Base-by-base conservation (phyloP, 306 rosid genomes). In the Arachis hypogaea region DNA sequence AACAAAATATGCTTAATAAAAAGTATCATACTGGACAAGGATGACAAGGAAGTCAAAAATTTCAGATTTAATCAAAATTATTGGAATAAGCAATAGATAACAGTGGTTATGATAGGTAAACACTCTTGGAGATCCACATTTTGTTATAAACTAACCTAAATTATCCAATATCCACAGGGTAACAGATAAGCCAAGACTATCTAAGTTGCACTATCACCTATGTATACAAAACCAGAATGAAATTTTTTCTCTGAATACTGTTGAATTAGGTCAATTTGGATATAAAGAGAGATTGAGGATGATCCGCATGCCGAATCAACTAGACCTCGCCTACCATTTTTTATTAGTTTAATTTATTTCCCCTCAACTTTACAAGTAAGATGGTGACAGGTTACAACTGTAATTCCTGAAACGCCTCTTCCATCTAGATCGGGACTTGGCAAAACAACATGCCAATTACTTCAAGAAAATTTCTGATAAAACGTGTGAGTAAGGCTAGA, bases 91-190 rank as follows among this genome's bases (percentile, higher is more conserved):
- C 11, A 47, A 61, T 36, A 2, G 1, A 65, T 44, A 45, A 8
- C 11, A 46, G 51, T 46, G 11, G 38, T 56, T 56, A 68, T 6
- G 63, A 54, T 9, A 29, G 49, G 12, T 42, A 14, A 49, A 51
- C 41, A 12, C 36, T 75, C 14, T 45, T 56, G 66, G 47, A 0
- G 65, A 49, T 41, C 52, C 63, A n/a, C 28, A 40, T 18, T 40
- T 11, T 33, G 44, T 36, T 60, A 60, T 60, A 60, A 28, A 16
- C 7, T 36, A 14, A 7, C 18, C 52, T 54, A 28, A 52, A 40
- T 74, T 14, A 64, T 52, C 38, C 46, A 74, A 74, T 14, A 64
- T 52, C 38, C 36, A 74, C 63, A 41, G 54, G 38, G 42, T 14
- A 63, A 28, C 45, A 9, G 57, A 43, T 12, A 40, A 0, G 57